Evolutionary conservation across 495 filamentous ascomycete species (phyloP).

Genomic region (Evansstolkia leycettana): DNA sequence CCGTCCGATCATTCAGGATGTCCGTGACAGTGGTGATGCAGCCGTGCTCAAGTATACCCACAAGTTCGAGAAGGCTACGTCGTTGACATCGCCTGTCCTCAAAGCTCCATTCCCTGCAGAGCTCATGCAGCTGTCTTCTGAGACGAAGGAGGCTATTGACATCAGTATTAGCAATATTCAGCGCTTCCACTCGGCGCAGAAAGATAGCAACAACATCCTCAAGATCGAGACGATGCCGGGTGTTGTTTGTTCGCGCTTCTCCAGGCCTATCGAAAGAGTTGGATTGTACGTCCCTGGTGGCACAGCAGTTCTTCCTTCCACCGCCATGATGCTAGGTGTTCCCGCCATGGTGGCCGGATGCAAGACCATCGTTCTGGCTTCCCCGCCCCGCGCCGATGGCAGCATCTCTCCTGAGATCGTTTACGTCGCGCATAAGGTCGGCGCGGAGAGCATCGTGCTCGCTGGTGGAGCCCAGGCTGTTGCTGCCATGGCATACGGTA

Average conservation of each 20-base stretch:
- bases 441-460: constrained; percentile 87
- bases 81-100: constrained; percentile 76
- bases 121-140: constrained; percentile 71
- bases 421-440: constrained; percentile 94
- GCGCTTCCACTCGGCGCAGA: constrained; percentile 85
- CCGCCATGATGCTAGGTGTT: constrained; percentile 94
- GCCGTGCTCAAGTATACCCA: constrained; percentile 85
- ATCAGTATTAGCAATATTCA: constrained; percentile 85
- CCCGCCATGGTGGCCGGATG: constrained; percentile 98
- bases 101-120: constrained; percentile 72
- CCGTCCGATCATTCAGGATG: constrained; percentile 77
- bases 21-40: constrained; percentile 69
- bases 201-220: constrained; percentile 59
- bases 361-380: constrained; percentile 84
- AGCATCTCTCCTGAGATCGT: constrained; percentile 93
- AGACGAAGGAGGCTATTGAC: constrained; percentile 85
- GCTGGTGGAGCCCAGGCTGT: constrained; percentile 96
- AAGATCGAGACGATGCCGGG: constrained; percentile 95
- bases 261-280: constrained; percentile 82
- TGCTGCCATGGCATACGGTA: constrained; percentile 59
- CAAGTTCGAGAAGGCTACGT: constrained; percentile 92
- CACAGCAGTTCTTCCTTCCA: constrained; percentile 89
- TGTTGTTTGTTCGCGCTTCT: constrained; percentile 87
- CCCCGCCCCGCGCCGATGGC: constrained; percentile 81
- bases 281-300: constrained; percentile 93